Base-by-base conservation (phyloP, 495 filamentous ascomycete genomes). In the Aspergillus baeticus region DNA sequence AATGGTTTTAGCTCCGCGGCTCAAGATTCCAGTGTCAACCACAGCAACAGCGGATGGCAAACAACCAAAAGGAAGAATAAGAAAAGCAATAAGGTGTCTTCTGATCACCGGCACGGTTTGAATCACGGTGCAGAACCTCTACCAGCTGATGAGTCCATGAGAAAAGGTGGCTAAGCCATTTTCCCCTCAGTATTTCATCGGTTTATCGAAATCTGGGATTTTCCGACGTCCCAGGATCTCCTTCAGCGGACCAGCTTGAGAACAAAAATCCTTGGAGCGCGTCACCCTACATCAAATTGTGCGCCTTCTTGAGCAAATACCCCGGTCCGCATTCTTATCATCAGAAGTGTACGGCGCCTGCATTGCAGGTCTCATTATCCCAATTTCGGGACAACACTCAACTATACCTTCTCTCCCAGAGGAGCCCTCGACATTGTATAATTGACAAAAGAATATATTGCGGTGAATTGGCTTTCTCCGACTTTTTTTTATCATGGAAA, bases 41-140 rank as follows among this genome's bases (percentile, higher is more conserved):
- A 76, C 52, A 37, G 58, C 37, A 64, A 54, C 51, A 58, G 66
- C 56, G 73, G 73, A 48, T 81, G 78, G 78, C 77, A 81, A 61
- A 77, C 76, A 0, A 75, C 72, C 0, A 75, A 74, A 57, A 81
- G 76, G 59, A 80, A 78, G 61, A 64, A 77, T 44, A 77, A 75
- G 56, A 69, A 68, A 47, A 73, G 67, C 54, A 64, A 65, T 17
- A 77, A 74, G 60, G 65, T 69, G 1, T 63, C 63, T 21, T 55
- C 63, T 4, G 67, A 76, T 7, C 45, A 66, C 18, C 66, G 68
- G 29, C 63, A 68, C 31, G 59, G 61, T 4, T 48, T 56, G 29
- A 58, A 67, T 35, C 52, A 63, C 23, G 63, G 63, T 18, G 69
- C 64, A 1, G 78, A 81, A 55, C 67, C 71, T 6, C 60, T 78